Conservation (phyloP, 345 rosid genomes). For the Gossypioides kirkii region DNA sequence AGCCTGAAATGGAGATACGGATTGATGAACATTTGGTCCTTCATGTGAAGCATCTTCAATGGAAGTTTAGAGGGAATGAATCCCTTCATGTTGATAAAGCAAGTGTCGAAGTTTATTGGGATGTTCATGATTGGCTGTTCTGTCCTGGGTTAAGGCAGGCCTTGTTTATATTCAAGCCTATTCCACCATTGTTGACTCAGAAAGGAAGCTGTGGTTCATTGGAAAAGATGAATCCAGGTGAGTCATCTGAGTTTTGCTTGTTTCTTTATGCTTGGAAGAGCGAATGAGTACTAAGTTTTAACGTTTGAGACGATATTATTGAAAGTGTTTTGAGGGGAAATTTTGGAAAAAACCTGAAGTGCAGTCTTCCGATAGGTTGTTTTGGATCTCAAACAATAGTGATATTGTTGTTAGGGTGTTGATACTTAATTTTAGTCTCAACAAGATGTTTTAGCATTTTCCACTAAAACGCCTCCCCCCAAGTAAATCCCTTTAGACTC, state of each 20-base stretch:
- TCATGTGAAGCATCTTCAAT: conserved; percentile 66
- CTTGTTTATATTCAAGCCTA: conserved; percentile 58
- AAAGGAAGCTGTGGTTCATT: conserved; percentile 32
- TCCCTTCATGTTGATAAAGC: conserved; percentile 41
- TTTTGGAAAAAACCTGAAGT: no score
- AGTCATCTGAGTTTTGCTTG: conserved; percentile 46
- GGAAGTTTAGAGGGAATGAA: conserved; percentile 80
- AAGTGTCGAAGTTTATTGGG: conserved; percentile 65
- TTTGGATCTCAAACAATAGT: no score
- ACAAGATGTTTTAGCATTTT: no score
- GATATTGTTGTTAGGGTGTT: no score
- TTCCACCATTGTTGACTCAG: conserved; percentile 33
- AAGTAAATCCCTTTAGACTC: no score
- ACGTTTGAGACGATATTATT: no score
- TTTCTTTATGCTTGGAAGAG: conserved; percentile 50
- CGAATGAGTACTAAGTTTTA: conserved; percentile 10
- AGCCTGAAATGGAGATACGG: conserved; percentile 63
- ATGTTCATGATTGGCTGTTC: conserved; percentile 75
- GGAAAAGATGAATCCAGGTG: conserved; percentile 27
- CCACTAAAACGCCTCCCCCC: no score
- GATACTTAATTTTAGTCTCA: no score
- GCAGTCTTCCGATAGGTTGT: no score
- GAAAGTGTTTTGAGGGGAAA: no score
- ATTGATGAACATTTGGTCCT: conserved; percentile 55
- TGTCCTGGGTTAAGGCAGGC: conserved; percentile 66